Conservation (phyloP, 352 stramenopile genomes). For the Globisporangium megalacanthum region DNA sequence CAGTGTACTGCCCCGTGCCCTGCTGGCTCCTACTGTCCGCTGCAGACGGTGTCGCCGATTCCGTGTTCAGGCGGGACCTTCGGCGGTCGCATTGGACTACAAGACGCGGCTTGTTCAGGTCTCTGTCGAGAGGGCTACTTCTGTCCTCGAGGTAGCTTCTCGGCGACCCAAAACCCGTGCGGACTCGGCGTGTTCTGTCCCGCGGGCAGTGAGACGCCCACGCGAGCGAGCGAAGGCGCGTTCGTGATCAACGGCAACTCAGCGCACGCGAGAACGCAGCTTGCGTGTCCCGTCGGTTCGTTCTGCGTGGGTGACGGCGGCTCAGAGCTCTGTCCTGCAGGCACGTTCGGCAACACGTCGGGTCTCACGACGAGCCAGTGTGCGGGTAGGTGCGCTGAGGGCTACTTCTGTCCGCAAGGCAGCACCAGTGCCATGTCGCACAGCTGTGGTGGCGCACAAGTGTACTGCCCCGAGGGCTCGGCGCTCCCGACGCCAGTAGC, state of each 20-base stretch:
- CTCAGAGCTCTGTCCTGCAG: slow-evolving; percentile 38
- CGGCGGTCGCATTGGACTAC: slow-evolving; percentile 35
- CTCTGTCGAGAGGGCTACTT: slow-evolving; percentile 56
- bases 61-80: slow-evolving; percentile 52
- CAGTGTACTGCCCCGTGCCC: slow-evolving; percentile 46
- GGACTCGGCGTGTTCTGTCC: slow-evolving; percentile 34
- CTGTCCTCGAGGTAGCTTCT: slow-evolving; percentile 47
- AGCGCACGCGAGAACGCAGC: slow-evolving; percentile 3
- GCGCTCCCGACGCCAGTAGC: slow-evolving; percentile 31
- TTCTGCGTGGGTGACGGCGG: slow-evolving; percentile 42
- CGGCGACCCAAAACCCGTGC: slow-evolving; percentile 31
- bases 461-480: slow-evolving; percentile 59
- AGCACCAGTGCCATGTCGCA: slow-evolving; percentile 36
- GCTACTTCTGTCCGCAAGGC: slow-evolving; percentile 52
- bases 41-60: slow-evolving; percentile 18
- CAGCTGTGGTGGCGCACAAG: slow-evolving; percentile 37
- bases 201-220: slow-evolving; percentile 21
- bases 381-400: slow-evolving; percentile 38
- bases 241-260: slow-evolving; percentile 37
- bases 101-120: slow-evolving; percentile 43
- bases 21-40: slow-evolving; percentile 56
- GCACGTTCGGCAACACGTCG: slow-evolving; percentile 50
- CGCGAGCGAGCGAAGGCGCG: slow-evolving; percentile 12
- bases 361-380: slow-evolving; percentile 37
- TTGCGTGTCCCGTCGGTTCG: slow-evolving; percentile 30